Percentiles rank a stretch among this genome's conserved stretches.
These are phyloP conservation scores for Ichthyophthirius multifiliis DNA, from an alignment of 169 alveolate species.

Conservation along the genomic window DNA sequence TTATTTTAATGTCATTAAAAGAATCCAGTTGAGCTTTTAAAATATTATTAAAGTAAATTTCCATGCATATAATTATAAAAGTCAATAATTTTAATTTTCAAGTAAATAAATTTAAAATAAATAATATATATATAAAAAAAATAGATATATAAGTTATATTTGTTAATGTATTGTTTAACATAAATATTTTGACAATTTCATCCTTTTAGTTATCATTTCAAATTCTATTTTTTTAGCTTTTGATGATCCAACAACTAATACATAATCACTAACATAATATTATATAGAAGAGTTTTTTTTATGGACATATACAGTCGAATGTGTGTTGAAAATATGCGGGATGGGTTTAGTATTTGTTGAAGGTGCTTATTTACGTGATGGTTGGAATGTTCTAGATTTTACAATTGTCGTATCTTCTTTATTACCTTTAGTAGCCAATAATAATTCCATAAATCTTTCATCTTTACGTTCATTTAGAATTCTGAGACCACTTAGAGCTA, in stretches of 20 bases:
- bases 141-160: too few species aligned
- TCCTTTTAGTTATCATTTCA: slow-evolving; percentile 50
- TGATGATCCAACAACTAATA: slow-evolving; percentile 55
- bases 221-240: slow-evolving; percentile 59
- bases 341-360: slow-evolving; percentile 56
- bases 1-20: too few species aligned
- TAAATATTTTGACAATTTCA: background rate
- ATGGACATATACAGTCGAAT: slow-evolving; percentile 71
- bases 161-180: too few species aligned
- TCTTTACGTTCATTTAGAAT: slow-evolving; percentile 78
- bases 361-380: slow-evolving; percentile 76
- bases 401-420: slow-evolving; percentile 10
- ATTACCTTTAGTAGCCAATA: background rate
- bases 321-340: slow-evolving; percentile 71
- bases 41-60: too few species aligned
- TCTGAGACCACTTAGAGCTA: slow-evolving; percentile 80
- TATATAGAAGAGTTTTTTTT: slow-evolving; percentile 66
- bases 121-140: too few species aligned
- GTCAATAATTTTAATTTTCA: too few species aligned
- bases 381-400: slow-evolving; percentile 84
- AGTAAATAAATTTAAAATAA: too few species aligned
- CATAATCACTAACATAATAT: background rate
- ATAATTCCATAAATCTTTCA: slow-evolving; percentile 53
- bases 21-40: too few species aligned
- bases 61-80: too few species aligned